Percentiles rank a stretch among this genome's conserved stretches.
phyloP scores from a whole-genome alignment of 2,329 filamentous ascomycete genomes.

The Chaetomium sp. region DNA sequence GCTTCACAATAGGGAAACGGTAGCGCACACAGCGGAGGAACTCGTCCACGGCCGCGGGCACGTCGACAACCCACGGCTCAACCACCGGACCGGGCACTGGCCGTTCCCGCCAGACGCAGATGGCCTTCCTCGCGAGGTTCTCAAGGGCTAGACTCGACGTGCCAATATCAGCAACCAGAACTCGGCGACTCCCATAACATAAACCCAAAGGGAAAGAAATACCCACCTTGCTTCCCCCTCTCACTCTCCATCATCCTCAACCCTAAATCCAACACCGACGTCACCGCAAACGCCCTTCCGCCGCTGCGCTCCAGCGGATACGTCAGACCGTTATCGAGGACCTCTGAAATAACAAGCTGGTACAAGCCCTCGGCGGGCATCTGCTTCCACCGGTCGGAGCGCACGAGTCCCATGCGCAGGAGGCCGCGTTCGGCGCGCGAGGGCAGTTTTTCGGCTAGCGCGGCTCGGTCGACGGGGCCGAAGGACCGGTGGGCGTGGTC shows the following conservation, averaged over 20 bases:
- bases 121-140: slow-evolving; percentile 14
- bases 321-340: slow-evolving; percentile 11
- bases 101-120: slow-evolving; percentile 15
- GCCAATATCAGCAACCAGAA: neutral
- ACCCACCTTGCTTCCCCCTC: slow-evolving; percentile 14
- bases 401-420: slow-evolving; percentile 9
- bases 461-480: slow-evolving; percentile 8
- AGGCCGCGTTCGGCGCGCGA: slow-evolving; percentile 4
- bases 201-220: neutral
- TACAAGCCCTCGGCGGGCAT: slow-evolving; percentile 15
- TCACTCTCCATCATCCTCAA: slow-evolving; percentile 19
- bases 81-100: slow-evolving; percentile 1
- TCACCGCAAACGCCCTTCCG: slow-evolving; percentile 16
- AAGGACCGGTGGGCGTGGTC: slow-evolving; percentile 11
- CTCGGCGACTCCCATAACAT: neutral
- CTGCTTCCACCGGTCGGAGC: slow-evolving; percentile 7
- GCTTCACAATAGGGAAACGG: slow-evolving; percentile 17
- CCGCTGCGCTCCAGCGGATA: slow-evolving; percentile 16
- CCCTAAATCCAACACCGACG: slow-evolving; percentile 17
- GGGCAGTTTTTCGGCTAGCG: neutral
- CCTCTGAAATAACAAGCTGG: slow-evolving; percentile 18
- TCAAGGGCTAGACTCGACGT: slow-evolving; percentile 8
- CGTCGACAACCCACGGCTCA: slow-evolving; percentile 5
- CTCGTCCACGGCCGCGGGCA: slow-evolving; percentile 10
- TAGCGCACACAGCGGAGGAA: slow-evolving; percentile 18